Base-by-base conservation (phyloP, 805 yeast genomes). In the Wickerhamiella sergipiensis region DNA sequence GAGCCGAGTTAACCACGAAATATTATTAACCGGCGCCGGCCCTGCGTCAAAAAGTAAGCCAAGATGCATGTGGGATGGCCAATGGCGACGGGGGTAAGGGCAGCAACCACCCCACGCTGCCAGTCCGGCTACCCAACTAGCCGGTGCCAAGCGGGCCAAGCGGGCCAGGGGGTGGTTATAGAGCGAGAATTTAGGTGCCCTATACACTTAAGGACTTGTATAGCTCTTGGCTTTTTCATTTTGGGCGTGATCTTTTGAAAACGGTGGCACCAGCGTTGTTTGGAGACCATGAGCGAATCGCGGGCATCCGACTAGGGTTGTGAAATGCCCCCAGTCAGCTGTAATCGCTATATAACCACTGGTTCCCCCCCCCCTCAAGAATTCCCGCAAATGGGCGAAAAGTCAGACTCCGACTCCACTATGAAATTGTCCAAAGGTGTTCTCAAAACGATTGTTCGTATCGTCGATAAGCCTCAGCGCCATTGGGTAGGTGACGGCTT, bases 401-500 rank as follows among this genome's bases (percentile, higher is more conserved):
- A 29, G 15, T 9, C 12, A 29, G 33, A 29, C 33, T 29, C 33
- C 4, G 33, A 29, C 12, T 9, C 33, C 15, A 12, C 12, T 29
- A 29, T 29, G 33, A 29, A 29, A 29, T 8, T 29, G 15, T 29
- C 33, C 26, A 19, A 19, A 10, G 45, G 24, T 19, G 17, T 42
- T 13, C 9, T 22, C 26, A 42, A 42, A 15, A 42, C 22, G 9
- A 29, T 29, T 29, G 33, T 29, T 12, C 33, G 33, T 12, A 12
- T 43, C 15, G 46, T 43, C 8, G 23, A 21, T 36, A 23, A 26
- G 10, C 46, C 31, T n/a, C 6, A 19, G 21, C 46, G 23, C 21
- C 83, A 80, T 54, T 52, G 51, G 51, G 54, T 52, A 3, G 54
- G 54, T 40, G 54, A 52, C 19, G 54, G 54, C 42, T 40, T 52